phyloP scores from a whole-genome alignment of 2,329 filamentous ascomycete genomes.

The Pestalotiopsis sp. region DNA sequence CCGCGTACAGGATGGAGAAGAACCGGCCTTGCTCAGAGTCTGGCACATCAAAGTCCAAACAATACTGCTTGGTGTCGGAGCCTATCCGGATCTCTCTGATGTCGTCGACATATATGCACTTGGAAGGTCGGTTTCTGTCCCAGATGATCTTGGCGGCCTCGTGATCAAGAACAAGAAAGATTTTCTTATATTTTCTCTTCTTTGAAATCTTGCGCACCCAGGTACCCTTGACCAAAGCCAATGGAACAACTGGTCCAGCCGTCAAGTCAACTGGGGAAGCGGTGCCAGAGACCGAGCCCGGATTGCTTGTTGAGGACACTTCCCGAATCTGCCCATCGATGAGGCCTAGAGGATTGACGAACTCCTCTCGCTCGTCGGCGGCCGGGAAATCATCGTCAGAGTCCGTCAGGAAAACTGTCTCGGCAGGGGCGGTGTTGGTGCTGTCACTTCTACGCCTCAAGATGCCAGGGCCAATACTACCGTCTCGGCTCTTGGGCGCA shows the following conservation, averaged over 20 bases:
- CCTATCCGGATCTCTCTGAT: conserved; percentile 88
- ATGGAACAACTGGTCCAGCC: conserved; percentile 75
- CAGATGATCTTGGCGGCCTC: conserved; percentile 86
- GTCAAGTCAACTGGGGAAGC: conserved; percentile 40
- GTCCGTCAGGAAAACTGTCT: conserved; percentile 46
- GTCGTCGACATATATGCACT: conserved; percentile 92
- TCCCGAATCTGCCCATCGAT: conserved; percentile 48
- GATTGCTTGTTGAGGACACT: conserved; percentile 50
- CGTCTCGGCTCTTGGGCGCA: conserved; percentile 76
- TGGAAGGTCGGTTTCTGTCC: conserved; percentile 78
- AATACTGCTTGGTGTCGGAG: conserved; percentile 84
- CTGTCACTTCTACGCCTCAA: conserved; percentile 88
- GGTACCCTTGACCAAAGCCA: conserved; percentile 77
- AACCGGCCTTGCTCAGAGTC: conserved; percentile 71
- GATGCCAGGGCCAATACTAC: conserved; percentile 86
- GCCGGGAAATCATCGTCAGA: conserved; percentile 57
- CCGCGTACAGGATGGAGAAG: conserved; percentile 88
- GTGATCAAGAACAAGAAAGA: conserved; percentile 74
- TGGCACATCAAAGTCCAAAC: conserved; percentile 76
- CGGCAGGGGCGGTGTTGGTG: conserved; percentile 67
- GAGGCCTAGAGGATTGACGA: conserved; percentile 38
- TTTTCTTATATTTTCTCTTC: conserved; percentile 73
- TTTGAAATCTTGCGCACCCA: conserved; percentile 82
- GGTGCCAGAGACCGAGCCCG: conserved; percentile 48
- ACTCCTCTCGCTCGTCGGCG: conserved; percentile 53